These are phyloP conservation scores for Lagenidium giganteum DNA, from an alignment of 352 stramenopile species.

Conservation along the genomic window DNA sequence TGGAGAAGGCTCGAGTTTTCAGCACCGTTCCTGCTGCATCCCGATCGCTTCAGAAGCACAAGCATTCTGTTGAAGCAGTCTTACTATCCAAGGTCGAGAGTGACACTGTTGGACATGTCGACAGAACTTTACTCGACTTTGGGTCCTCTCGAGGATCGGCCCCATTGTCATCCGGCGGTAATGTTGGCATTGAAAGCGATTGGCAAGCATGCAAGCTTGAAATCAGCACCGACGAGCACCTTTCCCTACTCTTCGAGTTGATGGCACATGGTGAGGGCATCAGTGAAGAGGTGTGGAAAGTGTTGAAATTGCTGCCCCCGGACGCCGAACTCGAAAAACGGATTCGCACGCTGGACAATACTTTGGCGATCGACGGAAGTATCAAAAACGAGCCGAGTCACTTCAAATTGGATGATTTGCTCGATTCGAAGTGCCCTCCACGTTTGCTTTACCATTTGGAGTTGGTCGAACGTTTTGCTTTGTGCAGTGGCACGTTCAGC, in stretches of 20 bases:
- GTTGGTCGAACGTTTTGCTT: constrained; percentile 51
- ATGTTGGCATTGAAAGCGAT: constrained; percentile 29
- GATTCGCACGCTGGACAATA: constrained; percentile 55
- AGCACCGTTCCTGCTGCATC: constrained; percentile 20
- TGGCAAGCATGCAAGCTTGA: too few species aligned
- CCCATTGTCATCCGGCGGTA: too few species aligned
- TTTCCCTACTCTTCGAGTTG: constrained; percentile 10
- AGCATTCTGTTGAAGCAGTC: constrained; percentile 53
- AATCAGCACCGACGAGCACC: constrained; percentile 29
- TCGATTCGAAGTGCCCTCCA: constrained; percentile 49
- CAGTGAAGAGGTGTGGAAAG: constrained; percentile 36
- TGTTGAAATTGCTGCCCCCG: constrained; percentile 63
- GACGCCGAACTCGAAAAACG: constrained; percentile 67
- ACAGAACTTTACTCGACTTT: constrained; percentile 36
- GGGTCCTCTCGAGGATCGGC: too few species aligned
- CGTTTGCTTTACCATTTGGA: constrained; percentile 71
- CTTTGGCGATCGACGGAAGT: constrained; percentile 65
- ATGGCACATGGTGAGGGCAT: background rate
- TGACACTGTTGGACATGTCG: constrained; percentile 48
- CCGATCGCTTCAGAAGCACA: constrained; percentile 20
- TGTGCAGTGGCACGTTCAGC: too few species aligned
- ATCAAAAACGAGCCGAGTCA: constrained; percentile 29
- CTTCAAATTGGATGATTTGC: constrained; percentile 55
- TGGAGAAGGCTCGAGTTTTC: constrained; percentile 64
- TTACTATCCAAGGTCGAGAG: constrained; percentile 60